phyloP scores from a whole-genome alignment of 176 grass and related monocot genomes.

The Phragmites australis region DNA sequence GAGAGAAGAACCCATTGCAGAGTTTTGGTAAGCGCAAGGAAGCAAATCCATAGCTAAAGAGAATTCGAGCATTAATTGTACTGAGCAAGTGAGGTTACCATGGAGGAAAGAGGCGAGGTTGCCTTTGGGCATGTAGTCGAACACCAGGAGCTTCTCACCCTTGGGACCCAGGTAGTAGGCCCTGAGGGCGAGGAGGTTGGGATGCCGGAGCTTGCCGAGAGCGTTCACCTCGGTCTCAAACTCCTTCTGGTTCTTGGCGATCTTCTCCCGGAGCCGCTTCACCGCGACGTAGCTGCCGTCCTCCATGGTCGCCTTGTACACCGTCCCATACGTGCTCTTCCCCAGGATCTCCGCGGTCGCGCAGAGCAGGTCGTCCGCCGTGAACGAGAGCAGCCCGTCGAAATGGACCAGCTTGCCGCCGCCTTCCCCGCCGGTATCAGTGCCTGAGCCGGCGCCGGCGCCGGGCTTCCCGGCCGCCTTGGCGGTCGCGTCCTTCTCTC shows the following conservation, averaged over 20 bases:
- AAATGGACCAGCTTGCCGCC: slow-evolving; percentile 88
- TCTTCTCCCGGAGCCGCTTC: slow-evolving; percentile 90
- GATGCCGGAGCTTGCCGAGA: slow-evolving; percentile 77
- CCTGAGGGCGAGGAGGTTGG: slow-evolving; percentile 74
- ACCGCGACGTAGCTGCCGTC: slow-evolving; percentile 84
- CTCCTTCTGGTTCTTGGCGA: slow-evolving; percentile 86
- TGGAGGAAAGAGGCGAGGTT: slow-evolving; percentile 86
- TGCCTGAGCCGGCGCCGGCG: slow-evolving; percentile 1
- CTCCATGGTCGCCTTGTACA: slow-evolving; percentile 93
- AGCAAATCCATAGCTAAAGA: not conserved
- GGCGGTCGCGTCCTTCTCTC: slow-evolving; percentile 15
- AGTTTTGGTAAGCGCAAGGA: not conserved
- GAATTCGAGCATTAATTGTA: not conserved
- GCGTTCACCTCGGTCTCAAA: slow-evolving; percentile 79
- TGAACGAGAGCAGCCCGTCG: slow-evolving; percentile 72
- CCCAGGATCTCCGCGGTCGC: slow-evolving; percentile 97
- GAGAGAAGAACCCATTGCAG: not conserved
- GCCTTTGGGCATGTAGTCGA: slow-evolving; percentile 91
- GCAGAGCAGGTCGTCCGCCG: slow-evolving; percentile 88
- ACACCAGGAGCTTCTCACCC: slow-evolving; percentile 99
- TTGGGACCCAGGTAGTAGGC: slow-evolving; percentile 87
- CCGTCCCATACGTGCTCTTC: slow-evolving; percentile 96
- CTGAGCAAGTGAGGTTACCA: slow-evolving; percentile 46
- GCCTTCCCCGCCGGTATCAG: slow-evolving; percentile 45
- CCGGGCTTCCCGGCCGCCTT: slow-evolving; percentile 53